Evolutionary conservation across 768 basidiomycete genomes (phyloP).

Genomic region (Leccinum longicurvipes): DNA sequence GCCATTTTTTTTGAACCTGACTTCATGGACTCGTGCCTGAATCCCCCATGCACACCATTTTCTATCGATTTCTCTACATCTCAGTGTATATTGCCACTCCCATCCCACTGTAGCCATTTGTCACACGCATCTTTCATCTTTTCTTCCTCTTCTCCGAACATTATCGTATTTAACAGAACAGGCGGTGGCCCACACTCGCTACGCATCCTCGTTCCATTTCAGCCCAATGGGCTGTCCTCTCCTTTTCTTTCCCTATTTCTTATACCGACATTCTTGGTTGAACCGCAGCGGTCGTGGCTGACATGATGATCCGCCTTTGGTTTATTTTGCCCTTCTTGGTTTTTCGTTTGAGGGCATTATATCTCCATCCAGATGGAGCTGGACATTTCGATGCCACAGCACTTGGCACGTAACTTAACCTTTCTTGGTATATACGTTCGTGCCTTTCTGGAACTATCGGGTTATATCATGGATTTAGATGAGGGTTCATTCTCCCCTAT

Average conservation of each 20-base stretch:
- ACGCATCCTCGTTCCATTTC: slow-evolving; percentile 2
- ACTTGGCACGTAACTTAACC: neutral
- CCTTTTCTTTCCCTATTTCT: slow-evolving; percentile 5
- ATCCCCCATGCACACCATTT: slow-evolving; percentile 21
- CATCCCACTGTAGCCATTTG: slow-evolving; percentile 29
- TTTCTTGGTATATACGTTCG: slow-evolving; percentile 2
- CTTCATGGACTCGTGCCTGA: slow-evolving; percentile 3
- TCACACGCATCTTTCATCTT: slow-evolving; percentile 26
- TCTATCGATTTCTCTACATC: slow-evolving; percentile 8
- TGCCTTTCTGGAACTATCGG: neutral
- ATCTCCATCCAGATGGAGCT: slow-evolving; percentile 21
- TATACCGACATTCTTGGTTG: neutral
- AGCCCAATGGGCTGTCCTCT: slow-evolving; percentile 17
- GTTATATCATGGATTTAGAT: neutral
- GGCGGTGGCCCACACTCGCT: neutral
- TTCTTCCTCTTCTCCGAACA: slow-evolving; percentile 1
- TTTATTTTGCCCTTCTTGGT: slow-evolving; percentile 1
- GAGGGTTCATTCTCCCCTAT: neutral
- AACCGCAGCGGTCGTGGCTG: neutral
- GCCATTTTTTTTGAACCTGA: neutral
- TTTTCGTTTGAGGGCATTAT: slow-evolving; percentile 2
- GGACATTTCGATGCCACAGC: slow-evolving; percentile 11
- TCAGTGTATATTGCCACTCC: slow-evolving; percentile 31
- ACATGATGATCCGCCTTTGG: slow-evolving; percentile 4
- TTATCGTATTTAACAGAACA: neutral